phyloP scores from a whole-genome alignment of 169 alveolate genomes.

The Plasmodium chabaudi region DNA sequence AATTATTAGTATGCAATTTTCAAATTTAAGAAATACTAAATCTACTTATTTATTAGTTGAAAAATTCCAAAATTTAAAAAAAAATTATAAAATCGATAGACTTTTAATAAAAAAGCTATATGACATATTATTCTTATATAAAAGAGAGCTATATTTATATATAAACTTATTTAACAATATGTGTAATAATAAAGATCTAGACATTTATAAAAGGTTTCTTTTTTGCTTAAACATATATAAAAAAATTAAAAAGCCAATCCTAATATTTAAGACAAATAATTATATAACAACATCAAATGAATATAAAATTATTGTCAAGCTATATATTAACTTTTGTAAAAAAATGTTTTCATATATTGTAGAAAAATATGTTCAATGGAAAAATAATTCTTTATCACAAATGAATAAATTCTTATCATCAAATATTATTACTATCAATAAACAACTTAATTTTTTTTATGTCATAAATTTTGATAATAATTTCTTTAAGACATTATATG shows the following conservation, averaged over 20 bases:
- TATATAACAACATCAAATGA: constrained; percentile 73
- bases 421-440: constrained; percentile 61
- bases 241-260: constrained; percentile 64
- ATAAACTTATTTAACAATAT: constrained; percentile 59
- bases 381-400: constrained; percentile 60
- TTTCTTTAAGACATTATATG: constrained; percentile 67
- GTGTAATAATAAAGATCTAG: constrained; percentile 29
- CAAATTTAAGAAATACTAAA: constrained; percentile 61
- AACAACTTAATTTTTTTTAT: constrained; percentile 65
- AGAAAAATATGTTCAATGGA: constrained; percentile 50
- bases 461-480: constrained; percentile 57
- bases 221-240: constrained; percentile 63
- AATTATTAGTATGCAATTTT: constrained; percentile 65
- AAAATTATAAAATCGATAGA: constrained; percentile 66
- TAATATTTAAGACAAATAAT: constrained; percentile 63
- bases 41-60: constrained; percentile 51
- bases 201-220: constrained; percentile 43
- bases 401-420: constrained; percentile 67
- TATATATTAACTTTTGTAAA: constrained; percentile 70
- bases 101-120: constrained; percentile 59
- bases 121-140: constrained; percentile 54
- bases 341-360: constrained; percentile 64
- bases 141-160: constrained; percentile 46
- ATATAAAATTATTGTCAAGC: constrained; percentile 62
- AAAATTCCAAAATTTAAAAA: constrained; percentile 69